Evolutionary conservation across 1,284 basidiomycete genomes (phyloP), one percentile per base, ranked within the genome.

Genomic region (Marasmius tenuissimus): DNA sequence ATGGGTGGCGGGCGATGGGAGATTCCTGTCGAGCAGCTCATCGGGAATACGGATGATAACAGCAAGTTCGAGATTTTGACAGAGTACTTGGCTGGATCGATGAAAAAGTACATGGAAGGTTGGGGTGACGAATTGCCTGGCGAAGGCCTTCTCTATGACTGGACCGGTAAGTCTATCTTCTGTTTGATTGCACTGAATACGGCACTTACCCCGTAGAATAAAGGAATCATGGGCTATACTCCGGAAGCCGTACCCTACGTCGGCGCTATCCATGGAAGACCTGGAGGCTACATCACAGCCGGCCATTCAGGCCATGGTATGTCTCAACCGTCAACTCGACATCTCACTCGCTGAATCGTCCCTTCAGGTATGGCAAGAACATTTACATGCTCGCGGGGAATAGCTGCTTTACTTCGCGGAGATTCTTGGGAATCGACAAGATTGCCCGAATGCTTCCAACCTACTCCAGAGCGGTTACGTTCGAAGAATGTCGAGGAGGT

Each of bases 401-500:
- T 73, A 9, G 71, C 70, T 8, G 63, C 61, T 9, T 47, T 72
- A 12, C 63, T 73, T 11, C 64, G 59, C 18, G 68, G 68, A n/a
- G 62, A 58, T 11, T 53, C 66, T 14, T 73, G 68, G 67, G 65
- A 62, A 20, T 64, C 64, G 8, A 73, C 71, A 0, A 65, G 64
- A 5, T 65, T 73, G 9, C 71, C 71, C 8, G 71, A 72, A 54
- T 72, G 71, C 59, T 72, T 73, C 58, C 63, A 70, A 60, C 70
- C 70, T 10, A 71, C 70, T 34, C 62, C 20, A 8, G 66, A 66
- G 55, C 61, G 68, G 35, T 59, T 69, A 12, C 57, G 52, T 12
- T 18, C 40, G 45, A 49, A 56, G 57, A 67, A 60, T 14, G 66
- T 68, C 7, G 60, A 64, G 48, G 63, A 68, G 22, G 33, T 40